phyloP scores from a whole-genome alignment of 164 flowering plant genomes.

The Warburgia ugandensis region DNA sequence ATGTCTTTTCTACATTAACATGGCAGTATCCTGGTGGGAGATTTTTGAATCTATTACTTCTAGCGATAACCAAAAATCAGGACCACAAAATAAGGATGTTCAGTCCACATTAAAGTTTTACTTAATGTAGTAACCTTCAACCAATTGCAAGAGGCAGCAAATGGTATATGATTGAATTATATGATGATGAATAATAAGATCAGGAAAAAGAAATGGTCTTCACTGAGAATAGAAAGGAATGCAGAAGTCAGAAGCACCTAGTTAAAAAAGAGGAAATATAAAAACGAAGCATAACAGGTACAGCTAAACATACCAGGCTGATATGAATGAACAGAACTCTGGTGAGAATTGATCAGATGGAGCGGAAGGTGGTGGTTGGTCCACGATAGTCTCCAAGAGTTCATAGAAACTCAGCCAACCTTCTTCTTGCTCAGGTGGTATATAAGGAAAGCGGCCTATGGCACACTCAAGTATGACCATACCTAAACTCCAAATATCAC shows the following conservation, averaged over 20 bases:
- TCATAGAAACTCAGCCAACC: conserved; percentile 79
- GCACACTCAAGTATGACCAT: conserved; percentile 95
- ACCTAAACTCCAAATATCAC: conserved; percentile 99
- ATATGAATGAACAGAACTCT: conserved; percentile 88
- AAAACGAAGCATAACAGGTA: neutral
- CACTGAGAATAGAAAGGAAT: neutral
- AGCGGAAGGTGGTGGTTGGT: conserved; percentile 78
- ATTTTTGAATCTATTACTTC: no score
- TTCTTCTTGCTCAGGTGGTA: conserved; percentile 73
- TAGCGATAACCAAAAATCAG: no score
- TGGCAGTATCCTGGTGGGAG: no score
- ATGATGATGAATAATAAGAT: neutral
- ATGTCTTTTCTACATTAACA: no score
- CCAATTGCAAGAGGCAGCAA: no score
- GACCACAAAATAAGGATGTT: no score
- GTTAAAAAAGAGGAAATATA: neutral
- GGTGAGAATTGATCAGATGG: conserved; percentile 97
- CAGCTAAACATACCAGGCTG: conserved; percentile 56
- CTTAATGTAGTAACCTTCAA: no score
- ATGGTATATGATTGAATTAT: no score
- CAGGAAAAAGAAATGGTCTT: neutral
- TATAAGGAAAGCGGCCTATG: conserved; percentile 83
- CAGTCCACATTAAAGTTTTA: no score
- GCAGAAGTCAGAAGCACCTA: neutral
- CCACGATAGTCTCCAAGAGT: conserved; percentile 81